Percentiles rank a stretch among this genome's conserved stretches.
phyloP scores from a whole-genome alignment of 208 protist species.

The Pavlovales sp. region DNA sequence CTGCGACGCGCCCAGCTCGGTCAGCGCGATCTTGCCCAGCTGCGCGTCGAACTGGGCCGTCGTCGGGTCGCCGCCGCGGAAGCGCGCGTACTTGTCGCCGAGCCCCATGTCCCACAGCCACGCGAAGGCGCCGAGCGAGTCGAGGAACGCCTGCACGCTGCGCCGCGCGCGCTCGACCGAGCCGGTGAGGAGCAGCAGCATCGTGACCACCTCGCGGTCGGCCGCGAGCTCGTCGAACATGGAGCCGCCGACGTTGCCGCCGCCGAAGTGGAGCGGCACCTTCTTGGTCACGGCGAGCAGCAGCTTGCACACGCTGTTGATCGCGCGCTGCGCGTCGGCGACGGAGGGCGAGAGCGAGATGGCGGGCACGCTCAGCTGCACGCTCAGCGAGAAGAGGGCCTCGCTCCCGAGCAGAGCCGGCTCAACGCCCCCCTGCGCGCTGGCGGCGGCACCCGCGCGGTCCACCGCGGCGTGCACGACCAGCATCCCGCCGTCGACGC shows the following conservation, averaged over 20 bases:
- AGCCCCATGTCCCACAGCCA: constrained; percentile 86
- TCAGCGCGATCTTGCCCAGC: constrained; percentile 71
- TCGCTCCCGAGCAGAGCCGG: no score
- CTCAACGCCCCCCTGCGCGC: no score
- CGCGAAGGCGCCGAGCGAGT: constrained; percentile 79
- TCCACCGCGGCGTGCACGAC: no score
- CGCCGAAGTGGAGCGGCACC: no score
- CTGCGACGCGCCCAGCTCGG: constrained; percentile 65
- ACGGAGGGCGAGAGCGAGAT: constrained; percentile 84
- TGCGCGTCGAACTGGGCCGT: constrained; percentile 81
- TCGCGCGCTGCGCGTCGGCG: constrained; percentile 85
- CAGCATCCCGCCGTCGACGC: neutral
- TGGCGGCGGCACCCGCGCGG: no score
- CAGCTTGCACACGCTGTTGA: constrained; percentile 82
- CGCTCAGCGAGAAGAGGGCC: constrained; percentile 88
- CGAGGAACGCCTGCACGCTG: constrained; percentile 76
- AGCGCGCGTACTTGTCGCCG: constrained; percentile 76
- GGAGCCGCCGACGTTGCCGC: constrained; percentile 61
- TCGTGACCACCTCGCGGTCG: constrained; percentile 84
- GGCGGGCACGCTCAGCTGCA: constrained; percentile 84
- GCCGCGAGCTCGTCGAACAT: constrained; percentile 85
- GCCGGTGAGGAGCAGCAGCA: constrained; percentile 82
- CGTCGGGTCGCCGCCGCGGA: constrained; percentile 67
- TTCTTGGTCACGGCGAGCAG: constrained; percentile 87
- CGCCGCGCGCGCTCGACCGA: constrained; percentile 79